Conservation (phyloP, 768 basidiomycete genomes). For the Artomyces pyxidatus region DNA sequence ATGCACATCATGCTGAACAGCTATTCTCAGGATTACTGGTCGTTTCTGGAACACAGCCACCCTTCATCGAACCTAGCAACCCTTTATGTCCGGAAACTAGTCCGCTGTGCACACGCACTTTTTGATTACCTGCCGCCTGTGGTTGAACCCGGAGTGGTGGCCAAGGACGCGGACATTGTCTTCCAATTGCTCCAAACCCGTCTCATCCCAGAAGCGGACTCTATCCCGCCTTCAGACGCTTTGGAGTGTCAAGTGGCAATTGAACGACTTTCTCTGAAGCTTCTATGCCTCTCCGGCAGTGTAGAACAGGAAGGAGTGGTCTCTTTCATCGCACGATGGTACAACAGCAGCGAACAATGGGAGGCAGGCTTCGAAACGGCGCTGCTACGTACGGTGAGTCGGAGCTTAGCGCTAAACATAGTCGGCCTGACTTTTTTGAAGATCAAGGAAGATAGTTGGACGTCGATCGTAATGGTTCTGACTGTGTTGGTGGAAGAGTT, state of each 20-base stretch:
- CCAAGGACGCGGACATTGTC: conserved; percentile 25
- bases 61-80: conserved; percentile 32
- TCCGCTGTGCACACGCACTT: conserved; percentile 28
- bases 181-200: conserved; percentile 34
- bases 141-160: conserved; percentile 9
- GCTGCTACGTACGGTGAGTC: conserved; percentile 4
- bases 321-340: conserved; percentile 27
- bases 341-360: conserved; percentile 2
- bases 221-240: conserved; percentile 24
- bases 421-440: conserved; percentile 11
- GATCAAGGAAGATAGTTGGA: conserved; percentile 38
- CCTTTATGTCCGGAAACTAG: conserved; percentile 42
- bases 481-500: conserved; percentile 34
- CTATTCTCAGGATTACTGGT: background rate
- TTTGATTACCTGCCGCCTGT: conserved; percentile 23
- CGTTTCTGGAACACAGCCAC: background rate
- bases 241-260: conserved; percentile 32
- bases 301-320: conserved; percentile 12
- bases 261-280: conserved; percentile 35
- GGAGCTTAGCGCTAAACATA: background rate
- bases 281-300: conserved; percentile 20
- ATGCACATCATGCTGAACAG: background rate
- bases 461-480: conserved; percentile 31
- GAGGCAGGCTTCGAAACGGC: conserved; percentile 12
- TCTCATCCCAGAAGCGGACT: conserved; percentile 41